These are phyloP conservation scores for Penstemon davidsonii DNA, from an alignment of 257 asterid species.

Conservation along the genomic window DNA sequence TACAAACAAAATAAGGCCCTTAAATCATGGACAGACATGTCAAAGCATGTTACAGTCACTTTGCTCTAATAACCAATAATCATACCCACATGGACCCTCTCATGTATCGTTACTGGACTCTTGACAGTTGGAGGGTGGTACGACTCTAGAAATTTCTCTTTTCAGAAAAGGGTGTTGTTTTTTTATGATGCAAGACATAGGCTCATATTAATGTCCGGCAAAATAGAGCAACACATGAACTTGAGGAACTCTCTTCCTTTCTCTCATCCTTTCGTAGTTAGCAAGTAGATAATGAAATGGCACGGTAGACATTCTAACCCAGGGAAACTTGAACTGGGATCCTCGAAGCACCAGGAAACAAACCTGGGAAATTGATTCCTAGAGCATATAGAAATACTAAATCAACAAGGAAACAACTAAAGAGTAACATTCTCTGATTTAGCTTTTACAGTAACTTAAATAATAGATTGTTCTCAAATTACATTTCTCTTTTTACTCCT, in stretches of 20 bases:
- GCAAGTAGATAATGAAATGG: not conserved
- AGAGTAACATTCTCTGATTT: not conserved
- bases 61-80: not conserved
- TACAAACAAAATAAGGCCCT: no score
- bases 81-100: not conserved
- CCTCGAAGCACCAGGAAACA: not conserved
- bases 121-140: no score
- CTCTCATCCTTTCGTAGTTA: conserved; percentile 1
- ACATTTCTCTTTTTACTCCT: conserved; percentile 1
- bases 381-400: not conserved
- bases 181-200: not conserved
- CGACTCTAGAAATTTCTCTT: no score
- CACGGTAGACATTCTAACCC: not conserved
- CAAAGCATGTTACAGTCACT: no score
- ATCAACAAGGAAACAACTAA: not conserved
- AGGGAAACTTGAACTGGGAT: no score
- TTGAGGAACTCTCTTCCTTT: not conserved
- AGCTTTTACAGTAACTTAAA: conserved; percentile 1
- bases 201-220: not conserved
- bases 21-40: no score
- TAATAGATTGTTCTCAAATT: not conserved
- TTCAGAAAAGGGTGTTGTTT: no score
- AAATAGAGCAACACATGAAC: conserved; percentile 15
- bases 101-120: not conserved
- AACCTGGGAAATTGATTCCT: not conserved